Evolutionary conservation across 805 yeast genomes (phyloP).

Genomic region (Ogataea degrootiae): DNA sequence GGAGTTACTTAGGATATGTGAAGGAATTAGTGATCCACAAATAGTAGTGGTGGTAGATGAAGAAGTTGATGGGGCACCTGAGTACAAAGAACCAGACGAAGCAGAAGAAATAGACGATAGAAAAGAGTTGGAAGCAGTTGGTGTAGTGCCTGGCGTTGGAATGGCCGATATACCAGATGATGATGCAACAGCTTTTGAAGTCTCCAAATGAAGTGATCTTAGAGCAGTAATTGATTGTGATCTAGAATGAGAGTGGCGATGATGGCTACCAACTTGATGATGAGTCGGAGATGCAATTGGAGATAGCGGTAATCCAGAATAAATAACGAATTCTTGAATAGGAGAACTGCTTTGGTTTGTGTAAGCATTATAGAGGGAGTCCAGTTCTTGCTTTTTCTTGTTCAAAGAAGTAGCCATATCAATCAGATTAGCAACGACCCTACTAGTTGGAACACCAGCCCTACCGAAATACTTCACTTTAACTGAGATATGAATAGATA

Average conservation of each 20-base stretch:
- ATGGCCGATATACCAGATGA: conserved; percentile 5
- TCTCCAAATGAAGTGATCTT: conserved; percentile 18
- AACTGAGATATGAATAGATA: conserved; percentile 22
- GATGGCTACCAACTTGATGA: conserved; percentile 9
- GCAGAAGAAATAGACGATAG: conserved; percentile 4
- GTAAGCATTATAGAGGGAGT: conserved; percentile 8
- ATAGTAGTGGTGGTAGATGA: not conserved
- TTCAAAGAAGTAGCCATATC: conserved; percentile 22
- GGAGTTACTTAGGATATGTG: not conserved
- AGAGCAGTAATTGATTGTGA: conserved; percentile 21
- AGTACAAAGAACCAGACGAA: conserved; percentile 1
- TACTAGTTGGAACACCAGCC: conserved; percentile 7
- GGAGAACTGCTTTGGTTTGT: conserved; percentile 12
- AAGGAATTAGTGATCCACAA: not conserved
- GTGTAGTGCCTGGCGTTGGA: conserved; percentile 32
- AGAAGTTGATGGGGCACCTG: not conserved
- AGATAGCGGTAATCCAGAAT: conserved; percentile 5
- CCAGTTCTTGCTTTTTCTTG: conserved; percentile 21
- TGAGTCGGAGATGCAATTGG: conserved; percentile 24
- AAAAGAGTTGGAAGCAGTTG: conserved; percentile 14
- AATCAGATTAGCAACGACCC: conserved; percentile 22
- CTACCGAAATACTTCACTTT: conserved; percentile 23
- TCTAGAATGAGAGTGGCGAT: conserved; percentile 16
- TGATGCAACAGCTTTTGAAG: conserved; percentile 7
- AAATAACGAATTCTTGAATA: conserved; percentile 17